phyloP scores from a whole-genome alignment of 345 rosid genomes.

The Trapa bicornis region DNA sequence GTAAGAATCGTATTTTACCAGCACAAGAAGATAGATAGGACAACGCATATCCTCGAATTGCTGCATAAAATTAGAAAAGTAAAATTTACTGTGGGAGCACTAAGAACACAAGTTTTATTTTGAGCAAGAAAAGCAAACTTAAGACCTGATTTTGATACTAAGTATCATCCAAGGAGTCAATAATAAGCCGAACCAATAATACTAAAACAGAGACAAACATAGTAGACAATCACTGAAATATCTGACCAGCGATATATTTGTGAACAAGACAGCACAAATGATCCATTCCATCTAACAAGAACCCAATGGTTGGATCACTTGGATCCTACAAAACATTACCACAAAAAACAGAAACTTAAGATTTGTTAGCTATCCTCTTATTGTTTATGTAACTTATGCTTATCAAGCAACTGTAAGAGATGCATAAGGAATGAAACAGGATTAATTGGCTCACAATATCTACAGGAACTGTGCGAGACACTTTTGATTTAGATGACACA shows the following conservation, averaged over 20 bases:
- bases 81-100: neutral
- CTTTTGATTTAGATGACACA: constrained; percentile 70
- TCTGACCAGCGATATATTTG: constrained; percentile 87
- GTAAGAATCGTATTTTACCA: constrained; percentile 83
- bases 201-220: neutral
- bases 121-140: neutral
- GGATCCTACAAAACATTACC: constrained; percentile 52
- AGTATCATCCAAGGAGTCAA: neutral
- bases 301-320: constrained; percentile 96
- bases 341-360: neutral
- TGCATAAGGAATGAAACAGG: constrained; percentile 5
- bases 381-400: neutral
- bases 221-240: neutral
- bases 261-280: constrained; percentile 85
- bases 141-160: neutral
- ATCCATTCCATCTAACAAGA: constrained; percentile 95
- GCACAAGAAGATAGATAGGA: constrained; percentile 98
- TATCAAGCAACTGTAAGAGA: neutral
- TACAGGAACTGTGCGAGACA: constrained; percentile 58
- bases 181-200: neutral
- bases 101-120: neutral
- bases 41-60: constrained; percentile 92
- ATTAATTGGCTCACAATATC: constrained; percentile 50
- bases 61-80: constrained; percentile 39
- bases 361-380: neutral